phyloP scores from a whole-genome alignment of 2,329 filamentous ascomycete genomes.

The Coniosporium tulheliwenetii region DNA sequence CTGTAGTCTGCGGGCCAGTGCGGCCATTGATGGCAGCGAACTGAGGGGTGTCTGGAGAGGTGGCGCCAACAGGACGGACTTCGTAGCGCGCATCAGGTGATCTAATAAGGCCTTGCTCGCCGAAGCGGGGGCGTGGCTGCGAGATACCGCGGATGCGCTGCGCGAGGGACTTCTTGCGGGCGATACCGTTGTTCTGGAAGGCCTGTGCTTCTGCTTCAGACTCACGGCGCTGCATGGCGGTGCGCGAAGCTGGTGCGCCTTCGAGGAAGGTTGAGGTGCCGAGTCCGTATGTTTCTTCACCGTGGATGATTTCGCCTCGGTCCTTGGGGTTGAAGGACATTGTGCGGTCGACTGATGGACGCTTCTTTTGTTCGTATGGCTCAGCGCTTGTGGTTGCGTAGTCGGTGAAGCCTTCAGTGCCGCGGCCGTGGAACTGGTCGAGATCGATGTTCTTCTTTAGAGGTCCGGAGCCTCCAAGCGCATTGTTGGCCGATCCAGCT shows the following conservation, averaged over 20 bases:
- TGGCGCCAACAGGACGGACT: constrained; percentile 23
- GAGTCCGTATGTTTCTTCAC: constrained; percentile 66
- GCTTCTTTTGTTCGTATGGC: constrained; percentile 4
- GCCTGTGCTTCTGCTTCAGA: constrained; percentile 45
- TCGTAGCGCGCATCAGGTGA: constrained; percentile 39
- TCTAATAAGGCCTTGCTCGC: constrained; percentile 19
- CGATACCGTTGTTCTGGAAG: constrained; percentile 37
- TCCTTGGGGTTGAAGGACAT: constrained; percentile 50
- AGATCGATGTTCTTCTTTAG: constrained; percentile 70
- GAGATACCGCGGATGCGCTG: constrained; percentile 81
- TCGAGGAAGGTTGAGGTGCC: constrained; percentile 94
- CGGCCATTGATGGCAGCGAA: not conserved
- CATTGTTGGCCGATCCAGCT: constrained; percentile 82
- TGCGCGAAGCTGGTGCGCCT: constrained; percentile 72
- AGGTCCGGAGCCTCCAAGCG: constrained; percentile 73
- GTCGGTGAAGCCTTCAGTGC: constrained; percentile 76
- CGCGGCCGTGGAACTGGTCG: constrained; percentile 71
- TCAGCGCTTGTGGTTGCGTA: constrained; percentile 38
- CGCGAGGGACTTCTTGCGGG: constrained; percentile 87
- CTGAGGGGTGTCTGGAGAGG: constrained; percentile 5
- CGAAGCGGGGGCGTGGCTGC: constrained; percentile 44
- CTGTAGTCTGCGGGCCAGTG: constrained; percentile 19
- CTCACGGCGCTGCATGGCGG: constrained; percentile 61
- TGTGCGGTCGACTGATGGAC: constrained; percentile 9
- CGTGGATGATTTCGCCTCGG: constrained; percentile 61